A percentile compares a stretch with the other conserved stretches of the same genome.
These are phyloP conservation scores for Mesotaenium endlicherianum DNA, from an alignment of 139 green algal genomes.

Conservation along the genomic window DNA sequence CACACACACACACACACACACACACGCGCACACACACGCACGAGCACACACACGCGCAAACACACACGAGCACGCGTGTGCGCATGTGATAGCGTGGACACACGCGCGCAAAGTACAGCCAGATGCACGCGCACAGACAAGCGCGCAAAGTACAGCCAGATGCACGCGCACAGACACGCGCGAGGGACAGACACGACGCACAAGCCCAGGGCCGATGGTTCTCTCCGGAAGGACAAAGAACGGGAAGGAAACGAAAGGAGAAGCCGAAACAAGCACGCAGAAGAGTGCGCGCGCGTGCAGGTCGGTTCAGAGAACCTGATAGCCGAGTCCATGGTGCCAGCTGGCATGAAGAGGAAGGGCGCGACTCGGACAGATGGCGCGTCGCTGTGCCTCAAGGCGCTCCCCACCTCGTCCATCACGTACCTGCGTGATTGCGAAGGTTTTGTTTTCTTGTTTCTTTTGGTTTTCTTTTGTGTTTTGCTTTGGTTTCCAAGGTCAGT, in stretches of 20 bases:
- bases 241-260: not conserved
- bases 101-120: not conserved
- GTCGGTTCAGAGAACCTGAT: conserved; percentile 4
- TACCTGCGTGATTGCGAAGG: conserved; percentile 16
- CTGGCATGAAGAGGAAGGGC: conserved; percentile 40
- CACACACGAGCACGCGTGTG: not conserved
- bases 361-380: conserved; percentile 6
- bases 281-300: not conserved
- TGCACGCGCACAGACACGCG: not conserved
- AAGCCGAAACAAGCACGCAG: not conserved
- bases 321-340: conserved; percentile 20
- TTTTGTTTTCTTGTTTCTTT: too few species aligned
- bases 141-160: not conserved
- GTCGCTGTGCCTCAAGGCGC: conserved; percentile 36
- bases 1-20: not conserved
- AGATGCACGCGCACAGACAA: not conserved
- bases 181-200: not conserved
- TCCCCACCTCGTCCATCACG: conserved; percentile 43
- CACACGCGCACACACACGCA: not conserved
- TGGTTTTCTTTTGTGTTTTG: too few species aligned
- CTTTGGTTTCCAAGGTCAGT: too few species aligned
- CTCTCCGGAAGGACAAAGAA: not conserved
- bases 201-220: too few species aligned
- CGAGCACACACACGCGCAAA: not conserved
- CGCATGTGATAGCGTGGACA: not conserved